Base-by-base conservation (phyloP, 768 basidiomycete species). In the Lentinula detonsa region DNA sequence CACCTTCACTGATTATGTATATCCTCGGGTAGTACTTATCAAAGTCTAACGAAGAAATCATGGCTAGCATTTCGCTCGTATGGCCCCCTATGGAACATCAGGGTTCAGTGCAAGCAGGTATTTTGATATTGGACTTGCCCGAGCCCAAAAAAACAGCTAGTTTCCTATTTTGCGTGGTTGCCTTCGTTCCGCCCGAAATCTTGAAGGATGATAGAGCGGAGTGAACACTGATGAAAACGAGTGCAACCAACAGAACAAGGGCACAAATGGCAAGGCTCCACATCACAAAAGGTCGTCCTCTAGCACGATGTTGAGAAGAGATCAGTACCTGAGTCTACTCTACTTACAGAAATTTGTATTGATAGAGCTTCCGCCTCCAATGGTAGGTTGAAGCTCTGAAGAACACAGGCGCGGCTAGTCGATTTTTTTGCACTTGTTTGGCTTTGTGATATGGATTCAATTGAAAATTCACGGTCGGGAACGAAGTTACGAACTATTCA, bases 131-230 rank as follows among this genome's bases (percentile, higher is more conserved):
- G 7, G 2, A 56, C 55, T 68, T 68, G 91, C 95, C 95, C 71
- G 96, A 98, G 61, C 96, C 96, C 11, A 98, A 83, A 68, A 98
- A 97, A 56, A 97, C 84, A 3, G 91, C 94, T 15, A 97, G 74
- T 40, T 63, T 64, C 57, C 66, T 63, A 23, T 63, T 61, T 34
- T 46, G 52, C 53, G 62, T 8, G 7, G 9, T 28, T n/a, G 21
- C 9, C 5, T 45, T 42, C 40, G 5, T 11, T 40, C 21, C 23
- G 18, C n/a, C 37, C 7, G 18, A 13, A 16, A 15, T 10, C n/a
- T 33, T 56, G 28, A 10, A 23, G 18, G 5, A 4, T 40, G 23
- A 21, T 13, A 16, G 37, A 23, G 31, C 45, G 55, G 2, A 56
- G 16, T 42, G 43, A 15, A 43, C 8, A 6, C 55, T 45, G 39